Percentiles rank a stretch among this genome's conserved stretches.
Conservation (phyloP, 1,139 yeast genomes). For the Casaregolazyma suthepensis region DNA sequence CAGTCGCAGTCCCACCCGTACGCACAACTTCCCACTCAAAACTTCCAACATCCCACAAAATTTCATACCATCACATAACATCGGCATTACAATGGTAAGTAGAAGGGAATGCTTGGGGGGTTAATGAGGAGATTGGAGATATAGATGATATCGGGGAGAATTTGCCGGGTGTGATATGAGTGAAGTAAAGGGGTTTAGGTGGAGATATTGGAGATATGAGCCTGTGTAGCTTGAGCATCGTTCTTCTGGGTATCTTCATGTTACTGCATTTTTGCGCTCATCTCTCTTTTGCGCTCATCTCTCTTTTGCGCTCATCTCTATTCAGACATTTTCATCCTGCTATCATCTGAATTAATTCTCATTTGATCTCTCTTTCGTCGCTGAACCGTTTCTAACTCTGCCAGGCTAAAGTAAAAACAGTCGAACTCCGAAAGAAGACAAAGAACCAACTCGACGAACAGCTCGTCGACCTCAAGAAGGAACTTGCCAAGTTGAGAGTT, state of each 20-base stretch:
- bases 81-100: neutral
- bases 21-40: neutral
- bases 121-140: neutral
- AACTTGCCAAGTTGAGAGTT: conserved; percentile 92
- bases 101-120: neutral
- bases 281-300: neutral
- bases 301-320: neutral
- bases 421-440: conserved; percentile 95
- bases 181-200: neutral
- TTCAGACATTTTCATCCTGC: neutral
- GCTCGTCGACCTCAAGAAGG: conserved; percentile 94
- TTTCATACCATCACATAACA: neutral
- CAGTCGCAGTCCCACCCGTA: neutral
- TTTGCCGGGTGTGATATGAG: neutral
- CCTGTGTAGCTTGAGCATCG: neutral
- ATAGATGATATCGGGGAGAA: neutral
- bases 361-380: neutral
- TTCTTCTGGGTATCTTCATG: too few relatives aligned
- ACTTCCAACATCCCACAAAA: neutral
- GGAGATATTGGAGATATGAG: neutral
- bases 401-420: conserved; percentile 56
- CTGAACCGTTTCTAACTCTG: neutral
- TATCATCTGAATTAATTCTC: neutral
- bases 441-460: conserved; percentile 94
- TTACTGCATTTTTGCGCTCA: neutral